Conservation (phyloP, 305 asterid genomes). For the Rubia peregrina region DNA sequence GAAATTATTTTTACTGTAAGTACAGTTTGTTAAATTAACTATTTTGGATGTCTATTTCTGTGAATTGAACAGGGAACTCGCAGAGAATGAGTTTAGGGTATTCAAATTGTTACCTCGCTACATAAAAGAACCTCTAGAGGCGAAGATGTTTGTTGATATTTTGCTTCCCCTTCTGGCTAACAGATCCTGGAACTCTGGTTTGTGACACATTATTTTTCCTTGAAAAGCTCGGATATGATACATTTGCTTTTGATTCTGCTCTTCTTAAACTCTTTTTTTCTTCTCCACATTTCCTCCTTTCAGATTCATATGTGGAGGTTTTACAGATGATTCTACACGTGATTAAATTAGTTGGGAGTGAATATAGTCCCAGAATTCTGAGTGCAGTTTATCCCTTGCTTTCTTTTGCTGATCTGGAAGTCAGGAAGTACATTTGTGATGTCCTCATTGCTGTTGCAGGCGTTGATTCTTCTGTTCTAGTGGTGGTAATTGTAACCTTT, state of each 20-base stretch:
- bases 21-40: conserved; percentile 12
- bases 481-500: conserved; percentile 41
- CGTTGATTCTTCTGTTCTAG: conserved; percentile 52
- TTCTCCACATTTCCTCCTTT: conserved; percentile 23
- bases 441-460: conserved; percentile 70
- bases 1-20: not conserved
- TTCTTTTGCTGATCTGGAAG: conserved; percentile 49
- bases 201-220: conserved; percentile 19
- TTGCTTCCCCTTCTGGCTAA: conserved; percentile 67
- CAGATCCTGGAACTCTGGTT: conserved; percentile 61
- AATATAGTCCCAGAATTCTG: conserved; percentile 45
- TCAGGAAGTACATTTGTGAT: conserved; percentile 61
- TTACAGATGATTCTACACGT: conserved; percentile 55
- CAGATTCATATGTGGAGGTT: conserved; percentile 51
- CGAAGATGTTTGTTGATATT: conserved; percentile 59
- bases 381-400: conserved; percentile 66
- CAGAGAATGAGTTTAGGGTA: conserved; percentile 57
- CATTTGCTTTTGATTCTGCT: conserved; percentile 11
- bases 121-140: conserved; percentile 55
- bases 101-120: conserved; percentile 64
- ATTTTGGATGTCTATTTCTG: conserved; percentile 21
- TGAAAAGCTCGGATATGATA: not conserved
- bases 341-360: conserved; percentile 44
- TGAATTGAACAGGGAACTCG: conserved; percentile 51
- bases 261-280: conserved; percentile 7